Percentiles rank a stretch among this genome's conserved stretches.
Evolutionary conservation across 2,329 filamentous ascomycete species (phyloP).

Genomic region (Rutstroemia sp.): DNA sequence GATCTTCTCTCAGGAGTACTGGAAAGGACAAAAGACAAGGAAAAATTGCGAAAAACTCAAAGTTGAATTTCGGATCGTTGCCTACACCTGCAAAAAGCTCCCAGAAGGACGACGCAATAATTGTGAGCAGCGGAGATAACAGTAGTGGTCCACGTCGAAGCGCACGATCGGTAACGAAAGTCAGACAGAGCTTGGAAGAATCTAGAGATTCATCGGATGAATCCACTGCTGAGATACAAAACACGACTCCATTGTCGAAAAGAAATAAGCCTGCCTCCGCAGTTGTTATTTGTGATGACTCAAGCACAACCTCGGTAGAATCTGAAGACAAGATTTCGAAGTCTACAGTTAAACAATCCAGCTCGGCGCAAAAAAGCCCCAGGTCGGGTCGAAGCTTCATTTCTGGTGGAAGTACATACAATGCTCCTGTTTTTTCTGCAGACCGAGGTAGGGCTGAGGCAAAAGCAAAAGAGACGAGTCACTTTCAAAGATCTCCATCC

Average conservation of each 20-base stretch:
- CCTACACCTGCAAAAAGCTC: constrained; percentile 21
- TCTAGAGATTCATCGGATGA: constrained; percentile 7
- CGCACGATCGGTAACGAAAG: neutral
- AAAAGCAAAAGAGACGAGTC: neutral
- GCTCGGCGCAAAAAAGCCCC: neutral
- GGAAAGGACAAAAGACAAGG: neutral
- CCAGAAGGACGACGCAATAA: constrained; percentile 8
- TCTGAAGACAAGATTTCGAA: constrained; percentile 10
- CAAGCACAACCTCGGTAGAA: neutral
- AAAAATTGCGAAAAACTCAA: constrained; percentile 5
- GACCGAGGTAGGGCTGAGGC: neutral
- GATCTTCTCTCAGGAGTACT: neutral
- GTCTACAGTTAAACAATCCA: constrained; percentile 12
- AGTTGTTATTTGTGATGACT: neutral
- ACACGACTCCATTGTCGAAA: constrained; percentile 11
- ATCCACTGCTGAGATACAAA: constrained; percentile 5
- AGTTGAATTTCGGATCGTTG: constrained; percentile 13
- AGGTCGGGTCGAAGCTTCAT: constrained; percentile 6
- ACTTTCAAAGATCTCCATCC: neutral
- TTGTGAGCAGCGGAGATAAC: neutral
- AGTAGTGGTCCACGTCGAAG: neutral
- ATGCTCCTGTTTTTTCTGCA: constrained; percentile 1
- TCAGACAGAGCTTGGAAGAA: neutral
- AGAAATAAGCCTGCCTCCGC: neutral
- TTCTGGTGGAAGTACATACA: constrained; percentile 5